Evolutionary conservation across 345 rosid species (phyloP), one percentile per base, ranked within the genome.

Genomic region (Populus davidiana): DNA sequence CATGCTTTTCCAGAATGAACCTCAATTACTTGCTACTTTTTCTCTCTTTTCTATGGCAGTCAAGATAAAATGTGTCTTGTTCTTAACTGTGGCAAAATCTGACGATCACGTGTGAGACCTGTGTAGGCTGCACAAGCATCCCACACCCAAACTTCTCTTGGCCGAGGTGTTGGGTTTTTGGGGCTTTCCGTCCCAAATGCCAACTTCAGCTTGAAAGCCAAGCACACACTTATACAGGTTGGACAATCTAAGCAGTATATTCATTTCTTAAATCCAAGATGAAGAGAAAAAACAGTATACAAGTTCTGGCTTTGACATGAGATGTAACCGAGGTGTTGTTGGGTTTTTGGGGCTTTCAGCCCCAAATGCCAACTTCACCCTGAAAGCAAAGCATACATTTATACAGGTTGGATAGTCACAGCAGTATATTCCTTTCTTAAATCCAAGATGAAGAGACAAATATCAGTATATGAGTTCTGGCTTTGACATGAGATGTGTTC

Each of bases 41-140:
- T 25, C 20, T n/a, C 75, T 56, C 67, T 72, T 72, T 56, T 72
- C 31, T 38, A 25, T 18, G 25, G 44, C 66, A 72, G 18, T n/a
- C 29, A 50, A 21, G 44, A 23, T 20, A 5, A 56, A 33, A 31
- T 29, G 44, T 23, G 43, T 2, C n/a, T 36, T n/a, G 41, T 36
- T n/a, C 49, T 38, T 43, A 36, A 41, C 49, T 17, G 27, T 39
- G 38, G 52, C 17, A 5, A 39, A 70, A 49, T 27, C 3, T 25
- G 76, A 61, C 7, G 21, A 50, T 18, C 17, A 21, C 2, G 8
- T 50, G 56, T 18, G 56, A 1, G n/a, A 50, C 56, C 9, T 18
- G 56, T 50, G 56, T 50, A 50, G 56, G 56, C 56, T 17, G 8
- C 56, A 50, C n/a, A 50, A 18, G 56, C 56, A 50, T 50, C n/a